A percentile compares a stretch with the other conserved stretches of the same genome.
phyloP scores from a whole-genome alignment of 2,329 filamentous ascomycete species.

The Xylaria sp. region DNA sequence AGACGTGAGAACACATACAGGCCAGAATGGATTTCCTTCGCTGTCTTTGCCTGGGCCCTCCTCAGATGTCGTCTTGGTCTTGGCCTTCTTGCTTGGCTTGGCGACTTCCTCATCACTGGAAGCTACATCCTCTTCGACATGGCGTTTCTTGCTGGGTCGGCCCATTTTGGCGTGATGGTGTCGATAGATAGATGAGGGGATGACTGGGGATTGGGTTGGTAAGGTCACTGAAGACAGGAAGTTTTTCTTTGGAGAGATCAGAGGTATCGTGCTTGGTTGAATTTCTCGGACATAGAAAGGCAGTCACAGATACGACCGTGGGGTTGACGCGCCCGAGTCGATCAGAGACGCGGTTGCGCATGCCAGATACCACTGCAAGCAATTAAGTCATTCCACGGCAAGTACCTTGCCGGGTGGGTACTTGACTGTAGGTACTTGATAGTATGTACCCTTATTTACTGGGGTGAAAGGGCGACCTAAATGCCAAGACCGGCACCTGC shows the following conservation, averaged over 20 bases:
- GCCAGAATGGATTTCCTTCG: constrained; percentile 50
- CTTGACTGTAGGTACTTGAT: background rate
- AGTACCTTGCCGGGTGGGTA: background rate
- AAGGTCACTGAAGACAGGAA: background rate
- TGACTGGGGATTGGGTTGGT: background rate
- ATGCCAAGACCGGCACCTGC: constrained; percentile 17
- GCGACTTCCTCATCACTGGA: constrained; percentile 49
- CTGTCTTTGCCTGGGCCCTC: constrained; percentile 44
- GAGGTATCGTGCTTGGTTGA: background rate
- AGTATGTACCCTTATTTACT: background rate
- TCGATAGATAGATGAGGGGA: background rate
- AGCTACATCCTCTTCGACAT: constrained; percentile 43
- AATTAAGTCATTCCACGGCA: background rate
- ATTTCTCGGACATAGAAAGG: background rate
- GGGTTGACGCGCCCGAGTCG: constrained; percentile 18
- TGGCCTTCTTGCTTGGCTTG: constrained; percentile 48
- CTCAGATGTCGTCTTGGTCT: constrained; percentile 47
- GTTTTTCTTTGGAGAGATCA: background rate
- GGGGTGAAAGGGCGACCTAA: constrained; percentile 1
- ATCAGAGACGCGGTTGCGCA: constrained; percentile 7
- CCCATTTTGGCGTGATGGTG: constrained; percentile 38
- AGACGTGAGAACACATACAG: constrained; percentile 36
- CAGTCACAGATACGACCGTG: background rate
- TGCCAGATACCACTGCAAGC: background rate
- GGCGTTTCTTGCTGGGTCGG: constrained; percentile 46